These are phyloP conservation scores for Lenzites betulinus DNA, from an alignment of 768 basidiomycete species.

Conservation along the genomic window DNA sequence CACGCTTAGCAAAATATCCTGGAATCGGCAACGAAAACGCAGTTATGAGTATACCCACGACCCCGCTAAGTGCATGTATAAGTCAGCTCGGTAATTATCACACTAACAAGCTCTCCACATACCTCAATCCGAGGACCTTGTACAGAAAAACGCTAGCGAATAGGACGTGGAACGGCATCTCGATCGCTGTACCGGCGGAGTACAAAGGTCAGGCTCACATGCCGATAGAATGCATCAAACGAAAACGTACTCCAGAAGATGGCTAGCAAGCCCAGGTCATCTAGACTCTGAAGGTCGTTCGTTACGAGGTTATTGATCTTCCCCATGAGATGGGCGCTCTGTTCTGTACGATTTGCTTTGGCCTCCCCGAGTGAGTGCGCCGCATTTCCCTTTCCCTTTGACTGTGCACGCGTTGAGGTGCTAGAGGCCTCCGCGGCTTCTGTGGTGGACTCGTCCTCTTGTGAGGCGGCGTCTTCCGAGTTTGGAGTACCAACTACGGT, in stretches of 20 bases:
- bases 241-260: constrained; percentile 28
- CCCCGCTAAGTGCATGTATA: too few relatives aligned
- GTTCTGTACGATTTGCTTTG: background rate
- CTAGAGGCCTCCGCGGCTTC: too few relatives aligned
- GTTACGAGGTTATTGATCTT: constrained; percentile 80
- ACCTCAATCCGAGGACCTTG: constrained; percentile 49
- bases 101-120: too few relatives aligned
- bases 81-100: too few relatives aligned
- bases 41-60: constrained; percentile 36
- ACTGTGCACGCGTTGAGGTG: background rate
- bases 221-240: background rate
- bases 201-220: too few relatives aligned
- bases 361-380: background rate
- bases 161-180: background rate
- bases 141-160: constrained; percentile 44
- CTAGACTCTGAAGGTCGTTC: constrained; percentile 50
- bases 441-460: too few relatives aligned
- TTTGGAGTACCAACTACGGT: constrained; percentile 23
- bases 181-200: too few relatives aligned
- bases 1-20: constrained; percentile 38
- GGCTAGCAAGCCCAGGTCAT: background rate
- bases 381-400: constrained; percentile 1
- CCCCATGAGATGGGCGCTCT: constrained; percentile 55
- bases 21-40: constrained; percentile 43
- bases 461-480: constrained; percentile 22